Base-by-base conservation (phyloP, 208 protist genomes). In the Leishmania turanica region DNA sequence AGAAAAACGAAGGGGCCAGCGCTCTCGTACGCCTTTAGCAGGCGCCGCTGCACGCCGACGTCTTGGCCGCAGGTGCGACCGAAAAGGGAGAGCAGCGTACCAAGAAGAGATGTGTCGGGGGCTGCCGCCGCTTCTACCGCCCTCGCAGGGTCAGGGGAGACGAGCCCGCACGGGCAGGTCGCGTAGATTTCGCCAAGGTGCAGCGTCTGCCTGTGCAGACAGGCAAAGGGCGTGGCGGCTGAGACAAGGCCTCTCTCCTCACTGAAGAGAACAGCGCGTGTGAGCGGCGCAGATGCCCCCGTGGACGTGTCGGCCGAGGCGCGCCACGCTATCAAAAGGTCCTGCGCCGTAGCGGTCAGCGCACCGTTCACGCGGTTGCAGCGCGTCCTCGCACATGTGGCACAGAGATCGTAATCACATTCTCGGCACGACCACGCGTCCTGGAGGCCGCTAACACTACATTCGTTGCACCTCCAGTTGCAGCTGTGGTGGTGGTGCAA, bases 401-500 rank as follows among this genome's bases (percentile, higher is more conserved):
- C 79, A 75, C 95, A 98, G 15, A 96, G 37, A 54, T 98, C 95
- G 77, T 96, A 96, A 88, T 98, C 82, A 72, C 95, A 98, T 45
- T 73, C 62, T 2, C 93, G 89, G 71, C 95, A 98, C 0, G 93
- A 90, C 78, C 92, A 87, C 56, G 91, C 89, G 19, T 82, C 90
- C 76, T 90, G 88, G 40, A 80, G 84, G 24, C 78, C 92, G 19
- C 65, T 54, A n/a, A 76, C 56, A 0, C 47, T 60, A 78, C 95
- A 98, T 34, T 42, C 53, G 80, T 98, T 77, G 84, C 95, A 98
- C 19, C 53, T 24, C 93, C 95, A 98, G 75, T 93, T 95, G 19
- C 84, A 84, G 80, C 93, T 92, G 80, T 91, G 89, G 82, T 95
- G 89, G 11, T 96, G 82, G 21, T 76, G 77, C 65, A 98, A 85